These are phyloP conservation scores for Paecilomyces fulvus DNA, from an alignment of 2,329 filamentous ascomycete species.

Conservation along the genomic window DNA sequence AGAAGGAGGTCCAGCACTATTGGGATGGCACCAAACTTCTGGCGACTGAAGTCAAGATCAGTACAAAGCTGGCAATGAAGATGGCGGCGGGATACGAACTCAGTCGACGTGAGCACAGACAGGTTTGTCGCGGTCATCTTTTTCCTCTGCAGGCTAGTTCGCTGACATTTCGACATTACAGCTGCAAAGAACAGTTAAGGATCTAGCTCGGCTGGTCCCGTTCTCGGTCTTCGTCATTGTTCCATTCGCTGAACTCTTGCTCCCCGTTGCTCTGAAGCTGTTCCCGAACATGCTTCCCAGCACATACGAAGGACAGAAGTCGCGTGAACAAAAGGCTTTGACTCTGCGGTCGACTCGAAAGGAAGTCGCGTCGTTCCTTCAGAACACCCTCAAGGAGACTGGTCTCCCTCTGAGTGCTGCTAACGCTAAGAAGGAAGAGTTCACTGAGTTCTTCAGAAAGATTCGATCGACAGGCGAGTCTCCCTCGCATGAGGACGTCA, in stretches of 20 bases:
- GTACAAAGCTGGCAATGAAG: slow-evolving; percentile 80
- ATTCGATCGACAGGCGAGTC: slow-evolving; percentile 83
- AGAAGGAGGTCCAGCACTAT: slow-evolving; percentile 88
- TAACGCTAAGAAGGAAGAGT: slow-evolving; percentile 86
- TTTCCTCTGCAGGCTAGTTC: background rate
- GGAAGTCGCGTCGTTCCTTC: slow-evolving; percentile 85
- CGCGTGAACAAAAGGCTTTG: slow-evolving; percentile 80
- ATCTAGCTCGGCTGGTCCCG: slow-evolving; percentile 83
- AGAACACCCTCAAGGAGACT: slow-evolving; percentile 83
- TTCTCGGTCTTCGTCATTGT: slow-evolving; percentile 97
- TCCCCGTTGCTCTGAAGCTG: slow-evolving; percentile 82
- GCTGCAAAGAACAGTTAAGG: slow-evolving; percentile 85
- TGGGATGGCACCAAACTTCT: slow-evolving; percentile 98
- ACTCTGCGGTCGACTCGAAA: slow-evolving; percentile 77
- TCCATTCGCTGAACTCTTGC: slow-evolving; percentile 85
- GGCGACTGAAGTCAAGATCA: slow-evolving; percentile 86
- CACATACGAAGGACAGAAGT: slow-evolving; percentile 88
- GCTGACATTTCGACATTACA: slow-evolving; percentile 19
- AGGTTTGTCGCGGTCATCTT: slow-evolving; percentile 40
- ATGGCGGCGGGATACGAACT: slow-evolving; percentile 98
- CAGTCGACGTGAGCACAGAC: slow-evolving; percentile 83
- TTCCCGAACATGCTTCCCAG: slow-evolving; percentile 97
- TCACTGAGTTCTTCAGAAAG: slow-evolving; percentile 95
- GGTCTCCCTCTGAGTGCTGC: slow-evolving; percentile 77
- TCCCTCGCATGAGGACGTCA: slow-evolving; percentile 81